These are phyloP conservation scores for Ambrosiella cleistominuta DNA, from an alignment of 2,329 filamentous ascomycete genomes.

Conservation along the genomic window DNA sequence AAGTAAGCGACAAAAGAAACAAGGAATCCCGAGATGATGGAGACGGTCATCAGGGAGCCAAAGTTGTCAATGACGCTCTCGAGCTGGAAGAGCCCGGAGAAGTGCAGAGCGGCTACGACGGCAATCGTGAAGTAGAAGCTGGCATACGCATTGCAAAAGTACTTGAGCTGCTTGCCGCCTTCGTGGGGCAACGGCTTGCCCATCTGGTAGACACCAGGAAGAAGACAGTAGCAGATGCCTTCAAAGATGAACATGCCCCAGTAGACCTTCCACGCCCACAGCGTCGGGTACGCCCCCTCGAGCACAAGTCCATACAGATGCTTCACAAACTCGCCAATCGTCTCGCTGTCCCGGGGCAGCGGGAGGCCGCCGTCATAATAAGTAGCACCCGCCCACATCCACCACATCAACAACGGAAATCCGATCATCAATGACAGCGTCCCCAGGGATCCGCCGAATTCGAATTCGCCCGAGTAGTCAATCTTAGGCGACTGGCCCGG, in stretches of 20 bases:
- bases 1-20: slow-evolving; percentile 73
- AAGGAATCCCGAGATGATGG: slow-evolving; percentile 76
- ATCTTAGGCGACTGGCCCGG: slow-evolving; percentile 43
- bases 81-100: slow-evolving; percentile 68
- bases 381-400: slow-evolving; percentile 94
- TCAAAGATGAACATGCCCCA: slow-evolving; percentile 86
- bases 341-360: slow-evolving; percentile 45
- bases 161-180: slow-evolving; percentile 69
- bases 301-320: slow-evolving; percentile 60
- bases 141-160: slow-evolving; percentile 83
- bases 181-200: slow-evolving; percentile 76
- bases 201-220: slow-evolving; percentile 75
- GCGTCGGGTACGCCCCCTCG: slow-evolving; percentile 65
- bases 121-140: slow-evolving; percentile 77
- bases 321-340: slow-evolving; percentile 48
- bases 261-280: slow-evolving; percentile 80
- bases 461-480: slow-evolving; percentile 47
- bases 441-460: slow-evolving; percentile 80
- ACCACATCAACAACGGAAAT: slow-evolving; percentile 94
- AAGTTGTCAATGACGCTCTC: slow-evolving; percentile 93
- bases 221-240: slow-evolving; percentile 60
- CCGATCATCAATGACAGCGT: slow-evolving; percentile 72
- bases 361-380: slow-evolving; percentile 83
- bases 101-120: slow-evolving; percentile 55
- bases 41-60: slow-evolving; percentile 78